Evolutionary conservation across 2,329 filamentous ascomycete genomes (phyloP).

Genomic region (Colletotrichum plurivorum): DNA sequence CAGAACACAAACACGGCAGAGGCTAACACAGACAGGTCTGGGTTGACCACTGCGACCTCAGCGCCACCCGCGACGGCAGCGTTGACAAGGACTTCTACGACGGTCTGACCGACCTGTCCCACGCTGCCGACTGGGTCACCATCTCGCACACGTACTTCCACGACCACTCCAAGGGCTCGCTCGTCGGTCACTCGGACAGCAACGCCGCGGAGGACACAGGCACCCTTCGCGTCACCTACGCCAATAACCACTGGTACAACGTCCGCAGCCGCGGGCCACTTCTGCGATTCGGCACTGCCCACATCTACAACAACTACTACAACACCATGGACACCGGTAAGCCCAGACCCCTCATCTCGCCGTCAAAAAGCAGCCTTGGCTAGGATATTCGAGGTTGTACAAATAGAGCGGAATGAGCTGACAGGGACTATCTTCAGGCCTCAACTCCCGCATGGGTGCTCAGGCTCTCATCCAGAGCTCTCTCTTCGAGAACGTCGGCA

Average conservation of each 20-base stretch:
- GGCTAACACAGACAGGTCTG: constrained; percentile 54
- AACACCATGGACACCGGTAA: constrained; percentile 46
- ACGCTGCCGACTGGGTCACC: constrained; percentile 72
- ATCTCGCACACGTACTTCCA: constrained; percentile 50
- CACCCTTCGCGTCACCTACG: constrained; percentile 71
- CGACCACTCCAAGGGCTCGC: constrained; percentile 70
- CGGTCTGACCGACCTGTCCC: constrained; percentile 72
- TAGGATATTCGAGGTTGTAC: background rate
- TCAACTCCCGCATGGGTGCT: constrained; percentile 67
- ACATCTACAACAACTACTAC: constrained; percentile 63
- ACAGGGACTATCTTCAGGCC: constrained; percentile 50
- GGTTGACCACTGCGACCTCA: constrained; percentile 75
- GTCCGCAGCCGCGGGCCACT: constrained; percentile 72
- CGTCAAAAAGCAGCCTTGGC: background rate
- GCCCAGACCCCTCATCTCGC: background rate
- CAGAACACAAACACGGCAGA: too few species aligned
- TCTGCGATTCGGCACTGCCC: constrained; percentile 73
- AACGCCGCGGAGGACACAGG: constrained; percentile 69
- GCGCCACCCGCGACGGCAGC: constrained; percentile 58
- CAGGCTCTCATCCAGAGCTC: constrained; percentile 68
- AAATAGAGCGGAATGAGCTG: background rate
- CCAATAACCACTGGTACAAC: constrained; percentile 74
- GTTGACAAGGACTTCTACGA: constrained; percentile 77
- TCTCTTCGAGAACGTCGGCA: constrained; percentile 58
- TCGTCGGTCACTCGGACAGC: constrained; percentile 69